These are phyloP conservation scores for Sporisorium reilianum DNA, from an alignment of 1,284 basidiomycete genomes.

Conservation along the genomic window DNA sequence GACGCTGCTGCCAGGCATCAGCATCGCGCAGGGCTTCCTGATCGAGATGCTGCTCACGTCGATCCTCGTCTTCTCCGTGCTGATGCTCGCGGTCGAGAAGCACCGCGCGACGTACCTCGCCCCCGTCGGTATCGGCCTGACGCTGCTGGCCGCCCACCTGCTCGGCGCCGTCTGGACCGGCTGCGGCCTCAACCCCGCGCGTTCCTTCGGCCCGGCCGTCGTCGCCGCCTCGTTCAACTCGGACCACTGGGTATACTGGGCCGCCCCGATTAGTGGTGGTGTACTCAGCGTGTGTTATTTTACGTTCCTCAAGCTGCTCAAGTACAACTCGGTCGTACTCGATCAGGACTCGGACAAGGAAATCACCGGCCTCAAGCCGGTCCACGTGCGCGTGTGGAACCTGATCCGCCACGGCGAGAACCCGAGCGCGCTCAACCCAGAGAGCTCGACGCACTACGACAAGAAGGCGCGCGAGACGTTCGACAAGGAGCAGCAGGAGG, in stretches of 20 bases:
- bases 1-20: slow-evolving; percentile 60
- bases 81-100: slow-evolving; percentile 69
- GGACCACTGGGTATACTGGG: slow-evolving; percentile 61
- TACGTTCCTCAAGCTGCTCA: slow-evolving; percentile 34
- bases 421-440: slow-evolving; percentile 35
- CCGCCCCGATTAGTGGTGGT: slow-evolving; percentile 36
- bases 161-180: slow-evolving; percentile 52
- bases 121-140: slow-evolving; percentile 77
- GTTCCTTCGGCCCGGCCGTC: slow-evolving; percentile 80
- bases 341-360: slow-evolving; percentile 56
- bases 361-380: slow-evolving; percentile 43
- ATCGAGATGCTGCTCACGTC: slow-evolving; percentile 39
- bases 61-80: slow-evolving; percentile 50
- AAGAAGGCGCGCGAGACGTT: slow-evolving; percentile 22
- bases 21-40: slow-evolving; percentile 49
- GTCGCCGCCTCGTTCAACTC: slow-evolving; percentile 30
- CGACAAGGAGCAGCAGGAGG: slow-evolving; percentile 25
- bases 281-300: slow-evolving; percentile 31
- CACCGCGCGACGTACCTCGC: slow-evolving; percentile 79
- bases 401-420: slow-evolving; percentile 34
- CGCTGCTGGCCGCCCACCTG: slow-evolving; percentile 40
- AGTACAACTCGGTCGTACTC: slow-evolving; percentile 46
- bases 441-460: slow-evolving; percentile 39
- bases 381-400: slow-evolving; percentile 44
- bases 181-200: slow-evolving; percentile 80